Evolutionary conservation across 331 rosid species (phyloP), one percentile per base, ranked within the genome.

Genomic region (Malus hybrid): DNA sequence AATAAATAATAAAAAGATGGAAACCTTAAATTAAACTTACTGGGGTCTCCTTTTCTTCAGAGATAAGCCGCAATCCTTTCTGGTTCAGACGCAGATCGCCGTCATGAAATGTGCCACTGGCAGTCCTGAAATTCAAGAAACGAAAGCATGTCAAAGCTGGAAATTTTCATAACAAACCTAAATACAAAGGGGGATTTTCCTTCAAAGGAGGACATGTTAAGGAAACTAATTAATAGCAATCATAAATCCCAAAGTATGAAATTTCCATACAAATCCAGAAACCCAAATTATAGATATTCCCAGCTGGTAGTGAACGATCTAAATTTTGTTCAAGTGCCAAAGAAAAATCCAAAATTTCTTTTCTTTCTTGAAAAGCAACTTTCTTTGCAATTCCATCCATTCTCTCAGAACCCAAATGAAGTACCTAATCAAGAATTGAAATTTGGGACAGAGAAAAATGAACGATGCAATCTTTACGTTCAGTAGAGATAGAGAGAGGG

Each of bases 71-170:
- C 90, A 94, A 65, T 34, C 99, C 99, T 78, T 89, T 94, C 79
- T 92, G 96, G 78, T 94, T 94, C 59, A 94, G 80, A 36, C 90
- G 90, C 66, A 94, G 84, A 86, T 88, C 96, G 10, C 99, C 99
- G 54, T 94, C 99, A 69, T 92, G 99, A 81, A 94, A 94, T 71
- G 97, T 94, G 52, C 99, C 99, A 80, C 97, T 94, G 14, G 97
- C 92, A 81, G 99, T 94, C 86, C 97, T 92, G 81, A 73, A 64
- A 81, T 66, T 73, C 27, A 76, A 67, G 20, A 76, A 39, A 73
- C 69, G 5, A 20, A 6, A 56, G 50, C 73, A 71, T 72, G 65
- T 2, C 6, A 61, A 27, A 13, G 66, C 33, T 13, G 66, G 10
- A 9, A 72, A 11, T 8, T n/a, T 72, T 22, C 76, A 72, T 22